phyloP scores from a whole-genome alignment of 371 early-diverging fungal genomes.

The Basidiobolus meristosporus region DNA sequence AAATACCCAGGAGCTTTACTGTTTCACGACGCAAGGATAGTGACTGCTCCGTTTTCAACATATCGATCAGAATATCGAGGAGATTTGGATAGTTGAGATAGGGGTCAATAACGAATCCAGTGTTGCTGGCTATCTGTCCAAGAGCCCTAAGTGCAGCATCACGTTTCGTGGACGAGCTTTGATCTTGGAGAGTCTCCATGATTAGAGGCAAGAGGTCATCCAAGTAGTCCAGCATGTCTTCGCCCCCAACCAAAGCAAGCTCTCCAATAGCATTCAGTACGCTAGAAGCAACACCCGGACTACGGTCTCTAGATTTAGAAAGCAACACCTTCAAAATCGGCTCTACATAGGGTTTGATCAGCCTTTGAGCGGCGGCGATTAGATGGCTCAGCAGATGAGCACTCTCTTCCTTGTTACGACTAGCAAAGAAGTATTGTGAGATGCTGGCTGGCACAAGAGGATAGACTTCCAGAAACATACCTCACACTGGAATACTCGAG shows the following conservation, averaged over 20 bases:
- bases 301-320: slow-evolving; percentile 63
- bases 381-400: slow-evolving; percentile 62
- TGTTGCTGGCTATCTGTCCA: slow-evolving; percentile 65
- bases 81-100: slow-evolving; percentile 78
- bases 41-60: slow-evolving; percentile 69
- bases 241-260: slow-evolving; percentile 69
- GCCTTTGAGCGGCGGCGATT: slow-evolving; percentile 51
- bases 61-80: slow-evolving; percentile 52
- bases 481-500: slow-evolving; percentile 72
- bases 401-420: slow-evolving; percentile 78
- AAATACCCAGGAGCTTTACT: slow-evolving; percentile 76
- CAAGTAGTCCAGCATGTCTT: slow-evolving; percentile 64
- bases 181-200: slow-evolving; percentile 81
- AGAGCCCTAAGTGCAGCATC: slow-evolving; percentile 76
- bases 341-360: slow-evolving; percentile 83
- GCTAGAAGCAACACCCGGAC: slow-evolving; percentile 62
- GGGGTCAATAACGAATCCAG: slow-evolving; percentile 83
- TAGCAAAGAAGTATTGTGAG: too few species aligned
- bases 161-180: slow-evolving; percentile 64
- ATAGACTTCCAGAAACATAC: slow-evolving; percentile 7
- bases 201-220: slow-evolving; percentile 70
- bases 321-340: slow-evolving; percentile 69
- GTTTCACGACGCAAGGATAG: slow-evolving; percentile 57
- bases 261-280: slow-evolving; percentile 79
- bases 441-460: neutral